phyloP scores from a whole-genome alignment of 768 basidiomycete species.

The button mushroom (Agaricus bisporus) region DNA sequence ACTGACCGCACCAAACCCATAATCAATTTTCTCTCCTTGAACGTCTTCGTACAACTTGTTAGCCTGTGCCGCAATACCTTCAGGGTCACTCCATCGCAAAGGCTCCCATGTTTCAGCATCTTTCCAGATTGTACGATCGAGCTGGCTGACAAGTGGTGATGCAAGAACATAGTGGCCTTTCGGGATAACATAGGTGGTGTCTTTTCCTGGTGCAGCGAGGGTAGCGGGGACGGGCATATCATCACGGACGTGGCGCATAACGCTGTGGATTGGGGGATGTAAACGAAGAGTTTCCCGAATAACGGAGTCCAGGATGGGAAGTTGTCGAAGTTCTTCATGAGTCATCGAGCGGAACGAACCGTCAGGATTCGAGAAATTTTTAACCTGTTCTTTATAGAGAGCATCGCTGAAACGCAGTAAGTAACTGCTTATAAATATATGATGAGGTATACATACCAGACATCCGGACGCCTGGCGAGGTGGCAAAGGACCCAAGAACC shows the following conservation, averaged over 20 bases:
- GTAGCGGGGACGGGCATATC: conserved; percentile 79
- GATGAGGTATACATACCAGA: conserved; percentile 62
- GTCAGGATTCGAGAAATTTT: conserved; percentile 71
- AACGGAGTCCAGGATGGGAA: conserved; percentile 80
- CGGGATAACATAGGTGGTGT: conserved; percentile 77
- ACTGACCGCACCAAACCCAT: conserved; percentile 91
- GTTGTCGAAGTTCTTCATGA: conserved; percentile 78
- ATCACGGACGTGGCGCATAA: conserved; percentile 87
- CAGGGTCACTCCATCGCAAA: conserved; percentile 76
- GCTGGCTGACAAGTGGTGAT: conserved; percentile 80
- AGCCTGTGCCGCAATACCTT: conserved; percentile 77
- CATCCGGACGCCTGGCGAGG: conserved; percentile 65
- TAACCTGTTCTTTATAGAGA: conserved; percentile 86
- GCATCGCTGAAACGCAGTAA: conserved; percentile 46
- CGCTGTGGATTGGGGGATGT: conserved; percentile 94
- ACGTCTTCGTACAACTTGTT: conserved; percentile 70
- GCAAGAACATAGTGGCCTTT: conserved; percentile 88
- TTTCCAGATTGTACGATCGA: conserved; percentile 82
- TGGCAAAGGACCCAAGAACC: conserved; percentile 89
- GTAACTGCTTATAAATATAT: conserved; percentile 1
- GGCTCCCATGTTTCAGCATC: conserved; percentile 72
- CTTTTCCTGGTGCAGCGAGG: conserved; percentile 71
- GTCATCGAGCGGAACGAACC: conserved; percentile 75
- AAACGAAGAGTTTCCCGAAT: conserved; percentile 92
- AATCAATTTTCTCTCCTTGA: conserved; percentile 87